These are phyloP conservation scores for Wallacemonas rigidus DNA, from an alignment of 208 protist genomes.

Conservation along the genomic window DNA sequence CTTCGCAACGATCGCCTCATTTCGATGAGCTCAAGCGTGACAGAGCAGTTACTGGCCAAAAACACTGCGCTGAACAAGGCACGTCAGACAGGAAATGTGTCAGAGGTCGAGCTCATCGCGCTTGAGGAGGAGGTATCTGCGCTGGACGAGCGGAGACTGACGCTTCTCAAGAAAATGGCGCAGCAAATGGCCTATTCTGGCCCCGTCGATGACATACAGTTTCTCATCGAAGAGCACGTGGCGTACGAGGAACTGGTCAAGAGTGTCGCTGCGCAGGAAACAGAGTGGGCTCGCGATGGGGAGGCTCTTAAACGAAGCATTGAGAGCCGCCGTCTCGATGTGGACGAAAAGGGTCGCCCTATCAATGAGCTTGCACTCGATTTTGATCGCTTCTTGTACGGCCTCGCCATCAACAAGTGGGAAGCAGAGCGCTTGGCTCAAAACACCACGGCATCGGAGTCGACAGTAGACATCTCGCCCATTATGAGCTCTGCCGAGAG, in stretches of 20 bases:
- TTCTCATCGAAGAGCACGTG: slow-evolving; percentile 77
- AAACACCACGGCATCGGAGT: not conserved
- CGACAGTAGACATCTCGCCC: not conserved
- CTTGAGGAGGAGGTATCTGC: slow-evolving; percentile 20
- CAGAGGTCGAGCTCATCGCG: slow-evolving; percentile 1
- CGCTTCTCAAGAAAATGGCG: slow-evolving; percentile 25
- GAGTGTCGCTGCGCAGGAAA: slow-evolving; percentile 44
- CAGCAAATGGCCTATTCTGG: slow-evolving; percentile 51
- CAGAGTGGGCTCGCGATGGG: slow-evolving; percentile 35
- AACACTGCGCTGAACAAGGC: not conserved
- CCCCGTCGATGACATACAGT: slow-evolving; percentile 61
- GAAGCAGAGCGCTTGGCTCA: not conserved
- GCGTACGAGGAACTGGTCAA: slow-evolving; percentile 55
- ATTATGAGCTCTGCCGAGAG: not conserved
- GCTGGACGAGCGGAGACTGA: slow-evolving; percentile 11
- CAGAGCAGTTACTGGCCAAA: slow-evolving; percentile 25
- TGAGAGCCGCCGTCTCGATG: not conserved
- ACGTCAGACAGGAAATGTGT: slow-evolving; percentile 12
- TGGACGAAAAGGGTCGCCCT: not conserved
- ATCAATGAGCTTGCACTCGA: not conserved
- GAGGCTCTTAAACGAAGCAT: not conserved
- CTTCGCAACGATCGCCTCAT: slow-evolving; percentile 54
- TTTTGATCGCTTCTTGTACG: slow-evolving; percentile 3
- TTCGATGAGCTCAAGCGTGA: slow-evolving; percentile 46
- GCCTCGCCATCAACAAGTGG: not conserved